Evolutionary conservation across 2,329 filamentous ascomycete species (phyloP).

Genomic region (Penicillium glabrum): DNA sequence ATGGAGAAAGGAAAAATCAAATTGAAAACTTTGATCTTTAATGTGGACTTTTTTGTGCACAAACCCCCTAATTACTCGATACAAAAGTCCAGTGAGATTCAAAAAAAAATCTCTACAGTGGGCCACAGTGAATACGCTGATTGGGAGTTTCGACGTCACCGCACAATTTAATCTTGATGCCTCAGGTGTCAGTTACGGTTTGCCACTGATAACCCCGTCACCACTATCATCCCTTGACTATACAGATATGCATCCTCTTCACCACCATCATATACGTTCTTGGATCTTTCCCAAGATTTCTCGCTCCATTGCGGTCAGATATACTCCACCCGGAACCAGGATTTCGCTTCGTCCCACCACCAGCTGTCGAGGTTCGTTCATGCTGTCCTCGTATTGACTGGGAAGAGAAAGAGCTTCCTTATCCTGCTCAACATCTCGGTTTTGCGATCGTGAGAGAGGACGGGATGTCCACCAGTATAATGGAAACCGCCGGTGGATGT

Average conservation of each 20-base stretch:
- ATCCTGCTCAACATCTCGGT: constrained; percentile 19
- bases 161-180: constrained; percentile 9
- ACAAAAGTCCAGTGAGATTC: not conserved
- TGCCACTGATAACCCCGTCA: constrained; percentile 1
- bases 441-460: constrained; percentile 17
- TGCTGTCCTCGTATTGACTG: constrained; percentile 21
- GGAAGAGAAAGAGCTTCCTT: constrained; percentile 12
- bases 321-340: constrained; percentile 34
- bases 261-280: constrained; percentile 27
- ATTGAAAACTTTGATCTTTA: not conserved
- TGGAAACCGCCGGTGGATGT: constrained; percentile 66
- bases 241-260: not conserved
- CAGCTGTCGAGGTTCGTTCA: constrained; percentile 26
- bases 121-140: constrained; percentile 17
- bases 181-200: constrained; percentile 2
- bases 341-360: constrained; percentile 32
- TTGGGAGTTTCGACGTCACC: constrained; percentile 30
- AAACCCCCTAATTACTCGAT: not conserved
- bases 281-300: constrained; percentile 34
- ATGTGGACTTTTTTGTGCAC: not conserved
- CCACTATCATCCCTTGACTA: not conserved
- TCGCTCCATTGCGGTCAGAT: constrained; percentile 33
- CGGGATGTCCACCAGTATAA: constrained; percentile 63
- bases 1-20: not conserved
- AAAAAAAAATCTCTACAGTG: constrained; percentile 29